Evolutionary conservation across 371 early-diverging fungal species (phyloP), one percentile per base, ranked within the genome.

Genomic region (Lichtheimia corymbifera): DNA sequence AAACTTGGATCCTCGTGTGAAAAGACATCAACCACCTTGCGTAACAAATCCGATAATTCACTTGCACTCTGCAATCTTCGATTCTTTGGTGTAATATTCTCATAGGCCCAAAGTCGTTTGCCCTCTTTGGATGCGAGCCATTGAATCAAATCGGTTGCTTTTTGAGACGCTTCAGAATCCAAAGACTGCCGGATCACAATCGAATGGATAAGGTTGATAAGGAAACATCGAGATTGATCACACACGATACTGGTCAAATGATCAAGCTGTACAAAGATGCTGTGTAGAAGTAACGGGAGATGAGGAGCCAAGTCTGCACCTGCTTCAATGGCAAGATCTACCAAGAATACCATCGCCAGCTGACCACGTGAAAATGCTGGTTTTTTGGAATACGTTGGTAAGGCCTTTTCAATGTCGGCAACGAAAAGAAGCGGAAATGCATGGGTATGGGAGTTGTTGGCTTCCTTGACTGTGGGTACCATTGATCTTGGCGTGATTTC

Each of bases 291-390:
- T 3, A 89, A 62, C 1, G 94, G 91, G 2, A 95, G 72, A 68
- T 91, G 88, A 3, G 82, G 78, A 1, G 83, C 68, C 11, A 93
- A 66, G 28, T 85, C 84, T 4, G 83, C 79, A n/a, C 90, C 92
- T 5, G 89, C 83, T 68, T 92, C 93, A 24, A 91, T 84, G 0
- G 91, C 83, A 13, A 92, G 73, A 63, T 95, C 96, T 2, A 92
- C 93, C 52, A 94, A 73, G 25, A 91, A 84, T 0, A 91, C 84
- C 60, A 88, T 84, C 0, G 92, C 89, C 2, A 95, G 71, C 53
- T 93, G 93, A 13, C 93, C 93, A 17, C 83, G 71, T 17, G 93
- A 90, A 61, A 92, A 91, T 0, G 87, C 83, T 0, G 93, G 91
- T 3, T 85, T 73, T 58, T 89, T 89, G 2, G 87, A 80, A 62